Conservation (phyloP, 192 early-diverging fungal species). For the Backusella morwellensis region DNA sequence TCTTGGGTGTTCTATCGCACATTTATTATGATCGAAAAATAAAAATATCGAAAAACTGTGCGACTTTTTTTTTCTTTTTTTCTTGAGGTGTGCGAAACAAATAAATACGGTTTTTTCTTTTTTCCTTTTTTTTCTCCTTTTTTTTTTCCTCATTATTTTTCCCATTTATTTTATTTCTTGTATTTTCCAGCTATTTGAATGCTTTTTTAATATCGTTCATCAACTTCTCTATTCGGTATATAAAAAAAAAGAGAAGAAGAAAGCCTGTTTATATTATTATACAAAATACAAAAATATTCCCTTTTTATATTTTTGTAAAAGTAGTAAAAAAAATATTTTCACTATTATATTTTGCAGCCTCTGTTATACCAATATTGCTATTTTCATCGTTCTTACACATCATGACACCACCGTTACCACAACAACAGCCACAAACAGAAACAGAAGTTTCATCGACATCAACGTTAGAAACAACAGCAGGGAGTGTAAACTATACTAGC, state of each 20-base stretch:
- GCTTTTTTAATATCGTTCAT: background rate
- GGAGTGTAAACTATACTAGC: background rate
- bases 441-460: background rate
- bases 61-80: background rate
- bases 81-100: background rate
- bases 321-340: background rate
- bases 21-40: background rate
- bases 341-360: background rate
- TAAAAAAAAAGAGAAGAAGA: background rate
- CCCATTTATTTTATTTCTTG: background rate
- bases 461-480: background rate
- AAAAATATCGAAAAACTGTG: background rate
- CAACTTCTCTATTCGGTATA: background rate
- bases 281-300: background rate
- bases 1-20: background rate
- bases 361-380: background rate
- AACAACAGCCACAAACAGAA: background rate
- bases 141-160: background rate
- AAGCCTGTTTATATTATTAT: background rate
- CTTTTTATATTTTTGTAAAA: background rate
- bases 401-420: background rate
- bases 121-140: background rate
- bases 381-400: background rate
- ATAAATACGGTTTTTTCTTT: background rate
- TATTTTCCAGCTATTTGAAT: background rate